A percentile compares a stretch with the other conserved stretches of the same genome.
These are phyloP conservation scores for Cryphonectria japonica DNA, from an alignment of 2,329 filamentous ascomycete genomes.

Conservation along the genomic window DNA sequence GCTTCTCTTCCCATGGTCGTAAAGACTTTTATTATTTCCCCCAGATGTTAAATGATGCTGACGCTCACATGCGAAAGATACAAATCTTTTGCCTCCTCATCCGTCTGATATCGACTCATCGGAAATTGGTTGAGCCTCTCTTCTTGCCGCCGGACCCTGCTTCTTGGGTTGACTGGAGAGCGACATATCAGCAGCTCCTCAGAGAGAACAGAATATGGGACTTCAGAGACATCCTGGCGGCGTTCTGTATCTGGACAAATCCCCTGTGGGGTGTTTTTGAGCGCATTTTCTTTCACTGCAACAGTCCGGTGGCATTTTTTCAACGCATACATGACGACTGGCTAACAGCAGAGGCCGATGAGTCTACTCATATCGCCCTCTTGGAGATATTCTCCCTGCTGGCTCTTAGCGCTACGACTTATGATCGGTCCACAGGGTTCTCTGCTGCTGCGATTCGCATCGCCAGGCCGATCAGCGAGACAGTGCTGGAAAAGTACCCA, in stretches of 20 bases:
- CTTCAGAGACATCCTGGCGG: background rate
- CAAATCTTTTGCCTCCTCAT: background rate
- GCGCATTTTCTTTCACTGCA: constrained; percentile 1
- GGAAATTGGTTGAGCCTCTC: background rate
- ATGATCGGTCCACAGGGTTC: background rate
- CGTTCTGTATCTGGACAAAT: background rate
- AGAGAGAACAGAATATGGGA: constrained; percentile 8
- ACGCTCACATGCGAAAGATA: background rate
- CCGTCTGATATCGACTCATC: background rate
- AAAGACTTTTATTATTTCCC: background rate
- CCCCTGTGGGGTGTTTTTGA: background rate
- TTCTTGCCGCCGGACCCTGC: background rate
- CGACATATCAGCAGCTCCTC: background rate
- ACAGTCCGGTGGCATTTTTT: background rate
- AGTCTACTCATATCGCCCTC: constrained; percentile 3
- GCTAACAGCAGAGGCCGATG: background rate
- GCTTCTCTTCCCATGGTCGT: too few species aligned
- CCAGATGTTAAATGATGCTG: background rate
- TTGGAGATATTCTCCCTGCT: constrained; percentile 5
- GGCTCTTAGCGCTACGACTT: background rate
- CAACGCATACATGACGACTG: constrained; percentile 10
- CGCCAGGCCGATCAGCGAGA: constrained; percentile 2
- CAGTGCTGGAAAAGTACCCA: background rate
- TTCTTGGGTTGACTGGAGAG: background rate
- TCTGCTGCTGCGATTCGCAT: background rate